Evolutionary conservation across 2,329 filamentous ascomycete genomes (phyloP), one percentile per base, ranked within the genome.

Genomic region (Aureobasidium zeae): DNA sequence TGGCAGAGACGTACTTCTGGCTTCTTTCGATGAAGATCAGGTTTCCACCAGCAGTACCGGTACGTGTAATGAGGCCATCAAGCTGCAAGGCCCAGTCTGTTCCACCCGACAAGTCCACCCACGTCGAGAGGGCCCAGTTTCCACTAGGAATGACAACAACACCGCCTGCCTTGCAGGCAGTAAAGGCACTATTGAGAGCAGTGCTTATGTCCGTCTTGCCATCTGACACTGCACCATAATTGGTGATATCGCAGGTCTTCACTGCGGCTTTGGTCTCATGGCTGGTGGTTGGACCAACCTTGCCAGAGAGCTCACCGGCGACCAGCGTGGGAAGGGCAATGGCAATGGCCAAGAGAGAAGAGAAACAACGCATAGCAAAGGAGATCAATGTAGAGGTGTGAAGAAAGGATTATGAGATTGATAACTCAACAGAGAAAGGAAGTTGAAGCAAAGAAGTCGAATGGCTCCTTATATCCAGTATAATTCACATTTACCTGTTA

Each of bases 61-160:
- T 70, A 1, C 72, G 66, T 52, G 70, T 70, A 47, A 76, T 71
- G 20, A 62, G 64, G 15, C 72, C 72, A 53, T 76, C 72, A 28
- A 74, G 60, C 50, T 73, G 70, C 12, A 76, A 55, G 2, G 70
- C 71, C 62, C 66, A 71, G 8, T 60, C 67, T 10, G 58, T 63
- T 12, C 72, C 72, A 11, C 65, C 64, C 16, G 55, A 65, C 39
- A 76, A 57, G 0, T 55, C 66, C 2, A 71, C 70, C 68, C 68
- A 75, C 0, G 66, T 71, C 6, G 56, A 54, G 49, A 76, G 61
- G 4, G 66, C 70, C 55, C 69, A 75, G 48, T 70, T 62, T 5
- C 72, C 71, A 11, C 60, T 46, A 1, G 71, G 70, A 32, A 74
- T 64, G 25, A 72, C 64, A 12, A 73, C 66, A 3, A 69, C 61